Base-by-base conservation (phyloP, 371 early-diverging fungal genomes). In the Mortierella polycephala region DNA sequence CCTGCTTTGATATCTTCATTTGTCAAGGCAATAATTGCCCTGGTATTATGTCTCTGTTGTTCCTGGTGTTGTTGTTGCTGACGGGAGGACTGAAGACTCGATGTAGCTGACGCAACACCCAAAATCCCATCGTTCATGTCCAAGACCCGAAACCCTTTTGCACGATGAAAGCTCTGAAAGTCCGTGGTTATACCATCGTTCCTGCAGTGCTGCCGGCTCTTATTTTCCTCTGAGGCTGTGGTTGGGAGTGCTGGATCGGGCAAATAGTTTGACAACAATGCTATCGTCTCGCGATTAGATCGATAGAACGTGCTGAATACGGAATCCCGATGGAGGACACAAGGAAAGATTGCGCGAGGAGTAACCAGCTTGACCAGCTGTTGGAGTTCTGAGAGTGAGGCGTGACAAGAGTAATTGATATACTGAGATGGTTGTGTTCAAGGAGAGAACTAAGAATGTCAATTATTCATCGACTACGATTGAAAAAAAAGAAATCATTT, bases 281-380 rank as follows among this genome's bases (percentile, higher is more conserved):
- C 59, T 7, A 72, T 53, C 12, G 56, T 20, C 39, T 69, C 60
- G n/a, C 58, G 61, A 21, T 68, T 72, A 18, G 79, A 68, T 0
- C 51, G 39, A 46, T 54, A 67, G 18, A 57, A 39, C 3, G 79
- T 69, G 16, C 62, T 50, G 7, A 68, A 50, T 1, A 41, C 54
- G 1, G 59, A 14, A n/a, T 77, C 66, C n/a, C 64, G 72, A 51
- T 77, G 79, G 40, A 69, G 72, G 10, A 72, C 79, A 40, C 79
- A 77, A 4, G 79, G 79, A 39, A 69, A 72, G 20, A 77, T 13
- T 0, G 73, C 54, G 13, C 42, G 51, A n/a, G 73, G 79, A 1
- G 64, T 53, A 13, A 71, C 60, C 11, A 77, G 47, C 45, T 64
- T 23, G 37, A 77, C 60, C 37, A 77, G 59, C 12, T 66, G 72